Percentiles rank a stretch among this genome's conserved stretches.
Conservation (phyloP, 768 basidiomycete genomes). For the Podaxis carcinomalis region DNA sequence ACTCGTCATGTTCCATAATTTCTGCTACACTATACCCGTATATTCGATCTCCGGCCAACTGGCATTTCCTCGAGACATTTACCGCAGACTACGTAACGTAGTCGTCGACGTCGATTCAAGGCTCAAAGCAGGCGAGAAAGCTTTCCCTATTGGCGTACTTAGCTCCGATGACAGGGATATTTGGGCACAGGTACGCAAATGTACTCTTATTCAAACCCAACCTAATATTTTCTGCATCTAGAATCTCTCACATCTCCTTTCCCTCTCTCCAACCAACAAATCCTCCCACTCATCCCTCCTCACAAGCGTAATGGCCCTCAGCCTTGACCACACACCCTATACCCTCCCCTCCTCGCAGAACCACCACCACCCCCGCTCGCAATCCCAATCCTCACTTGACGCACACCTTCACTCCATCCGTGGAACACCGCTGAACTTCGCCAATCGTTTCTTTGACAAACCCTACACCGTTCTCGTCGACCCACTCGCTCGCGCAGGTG, state of each 20-base stretch:
- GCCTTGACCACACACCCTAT: conserved; percentile 73
- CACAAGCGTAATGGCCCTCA: conserved; percentile 74
- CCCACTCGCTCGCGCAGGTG: conserved; percentile 77
- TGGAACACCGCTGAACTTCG: conserved; percentile 51
- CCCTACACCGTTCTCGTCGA: conserved; percentile 80
- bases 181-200: conserved; percentile 68
- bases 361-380: conserved; percentile 26
- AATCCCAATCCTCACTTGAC: conserved; percentile 42
- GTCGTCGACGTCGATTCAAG: conserved; percentile 56
- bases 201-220: neutral
- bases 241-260: conserved; percentile 70
- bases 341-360: conserved; percentile 26
- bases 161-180: conserved; percentile 77
- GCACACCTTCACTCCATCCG: conserved; percentile 75
- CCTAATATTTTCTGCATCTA: conserved; percentile 22
- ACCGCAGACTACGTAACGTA: conserved; percentile 37
- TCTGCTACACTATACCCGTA: conserved; percentile 74
- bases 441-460: conserved; percentile 92
- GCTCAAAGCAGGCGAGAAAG: conserved; percentile 45
- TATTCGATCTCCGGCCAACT: conserved; percentile 38
- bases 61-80: conserved; percentile 36
- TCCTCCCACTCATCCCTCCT: conserved; percentile 59
- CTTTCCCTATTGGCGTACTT: conserved; percentile 63
- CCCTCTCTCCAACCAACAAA: conserved; percentile 63
- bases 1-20: conserved; percentile 70